A percentile compares a stretch with the other conserved stretches of the same genome.
phyloP scores from a whole-genome alignment of 2,329 filamentous ascomycete species.

The Tolypocladium cylindrosporum region DNA sequence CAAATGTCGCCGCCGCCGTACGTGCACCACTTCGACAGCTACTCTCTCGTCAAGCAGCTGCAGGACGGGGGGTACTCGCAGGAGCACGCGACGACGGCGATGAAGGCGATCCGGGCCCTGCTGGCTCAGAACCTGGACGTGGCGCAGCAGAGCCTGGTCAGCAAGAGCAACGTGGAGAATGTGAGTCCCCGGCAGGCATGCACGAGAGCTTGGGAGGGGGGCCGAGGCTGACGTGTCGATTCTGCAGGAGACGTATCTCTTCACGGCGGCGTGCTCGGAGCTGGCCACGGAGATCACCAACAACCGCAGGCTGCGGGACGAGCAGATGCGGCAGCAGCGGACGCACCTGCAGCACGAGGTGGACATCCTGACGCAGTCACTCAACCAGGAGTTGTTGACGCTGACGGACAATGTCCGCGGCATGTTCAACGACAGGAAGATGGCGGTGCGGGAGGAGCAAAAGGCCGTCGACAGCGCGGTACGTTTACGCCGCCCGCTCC shows the following conservation, averaged over 20 bases:
- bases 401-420: slow-evolving; percentile 89
- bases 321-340: slow-evolving; percentile 73
- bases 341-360: slow-evolving; percentile 86
- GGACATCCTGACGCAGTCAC: slow-evolving; percentile 78
- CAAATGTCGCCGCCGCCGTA: slow-evolving; percentile 68
- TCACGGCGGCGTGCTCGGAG: slow-evolving; percentile 87
- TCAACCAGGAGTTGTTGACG: slow-evolving; percentile 72
- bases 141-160: slow-evolving; percentile 71
- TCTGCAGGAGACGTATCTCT: slow-evolving; percentile 70
- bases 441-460: slow-evolving; percentile 83
- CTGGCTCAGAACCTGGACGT: slow-evolving; percentile 71
- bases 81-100: slow-evolving; percentile 69
- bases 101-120: slow-evolving; percentile 81
- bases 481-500: slow-evolving; percentile 17
- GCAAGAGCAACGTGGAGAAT: slow-evolving; percentile 89
- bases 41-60: slow-evolving; percentile 75
- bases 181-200: slow-evolving; percentile 10
- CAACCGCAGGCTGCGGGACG: slow-evolving; percentile 64
- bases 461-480: slow-evolving; percentile 72
- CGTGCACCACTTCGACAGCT: slow-evolving; percentile 95
- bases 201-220: background rate
- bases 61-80: slow-evolving; percentile 62
- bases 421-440: slow-evolving; percentile 92
- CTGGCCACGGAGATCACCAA: slow-evolving; percentile 79
- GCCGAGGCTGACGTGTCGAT: background rate